Percentiles rank a stretch among this genome's conserved stretches.
Evolutionary conservation across 2,329 filamentous ascomycete species (phyloP).

Genomic region (Triangularia verruculosa): DNA sequence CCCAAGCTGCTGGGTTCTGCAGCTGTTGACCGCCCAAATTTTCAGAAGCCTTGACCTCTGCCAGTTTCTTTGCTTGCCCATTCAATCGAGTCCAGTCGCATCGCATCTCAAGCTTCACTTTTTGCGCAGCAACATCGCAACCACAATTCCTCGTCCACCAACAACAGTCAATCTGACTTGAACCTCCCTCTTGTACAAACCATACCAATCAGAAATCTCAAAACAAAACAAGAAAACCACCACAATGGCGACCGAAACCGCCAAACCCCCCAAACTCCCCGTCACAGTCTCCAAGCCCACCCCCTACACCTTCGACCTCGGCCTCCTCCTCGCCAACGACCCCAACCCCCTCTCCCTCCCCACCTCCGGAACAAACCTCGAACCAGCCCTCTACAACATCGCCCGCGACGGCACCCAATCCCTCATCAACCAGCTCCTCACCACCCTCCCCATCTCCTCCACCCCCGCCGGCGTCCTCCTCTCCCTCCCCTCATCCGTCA

Average conservation of each 20-base stretch:
- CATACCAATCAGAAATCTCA: background rate
- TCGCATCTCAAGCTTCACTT: slow-evolving; percentile 6
- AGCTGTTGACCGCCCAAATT: slow-evolving; percentile 27
- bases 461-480: slow-evolving; percentile 71
- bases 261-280: slow-evolving; percentile 50
- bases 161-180: background rate
- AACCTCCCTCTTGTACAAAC: background rate
- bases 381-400: slow-evolving; percentile 66
- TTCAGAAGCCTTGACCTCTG: slow-evolving; percentile 16
- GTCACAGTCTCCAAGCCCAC: slow-evolving; percentile 76
- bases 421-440: slow-evolving; percentile 91
- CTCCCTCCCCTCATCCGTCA: slow-evolving; percentile 66
- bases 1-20: slow-evolving; percentile 19
- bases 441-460: slow-evolving; percentile 75
- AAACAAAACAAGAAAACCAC: background rate
- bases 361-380: slow-evolving; percentile 44
- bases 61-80: background rate
- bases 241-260: slow-evolving; percentile 27
- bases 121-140: slow-evolving; percentile 3
- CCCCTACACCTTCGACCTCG: slow-evolving; percentile 91
- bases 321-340: slow-evolving; percentile 81
- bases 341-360: slow-evolving; percentile 71
- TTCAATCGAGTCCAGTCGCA: background rate
- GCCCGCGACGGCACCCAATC: slow-evolving; percentile 89
- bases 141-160: background rate